Percentiles rank a stretch among this genome's conserved stretches.
Conservation (phyloP, 306 rosid species). For the Cucumis hystrix region DNA sequence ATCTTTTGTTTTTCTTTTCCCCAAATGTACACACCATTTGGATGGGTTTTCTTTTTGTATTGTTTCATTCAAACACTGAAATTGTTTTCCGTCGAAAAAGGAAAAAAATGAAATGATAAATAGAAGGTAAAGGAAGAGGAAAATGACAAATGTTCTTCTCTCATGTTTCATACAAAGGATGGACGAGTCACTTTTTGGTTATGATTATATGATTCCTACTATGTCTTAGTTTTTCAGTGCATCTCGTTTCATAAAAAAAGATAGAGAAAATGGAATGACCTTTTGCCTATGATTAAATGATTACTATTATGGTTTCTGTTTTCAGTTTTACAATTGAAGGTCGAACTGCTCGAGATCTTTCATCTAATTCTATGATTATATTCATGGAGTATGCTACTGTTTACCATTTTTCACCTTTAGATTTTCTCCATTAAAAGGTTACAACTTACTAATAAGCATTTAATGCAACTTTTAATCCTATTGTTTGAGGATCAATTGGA, state of each 20-base stretch:
- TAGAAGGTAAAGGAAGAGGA: too few relatives aligned
- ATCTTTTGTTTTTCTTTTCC: neutral
- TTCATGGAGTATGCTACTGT: slow-evolving; percentile 29
- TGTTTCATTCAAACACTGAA: too few relatives aligned
- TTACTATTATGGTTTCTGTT: neutral
- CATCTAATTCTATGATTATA: slow-evolving; percentile 32
- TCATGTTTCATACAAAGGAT: neutral
- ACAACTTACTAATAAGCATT: neutral
- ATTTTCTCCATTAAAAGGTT: slow-evolving; percentile 12
- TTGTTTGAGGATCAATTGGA: slow-evolving; percentile 32
- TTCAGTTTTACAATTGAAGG: slow-evolving; percentile 4
- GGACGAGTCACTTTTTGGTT: too few relatives aligned
- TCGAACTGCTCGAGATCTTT: slow-evolving; percentile 29
- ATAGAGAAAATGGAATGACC: neutral
- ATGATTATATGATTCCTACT: neutral
- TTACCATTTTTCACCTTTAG: neutral
- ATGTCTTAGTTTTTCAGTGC: neutral
- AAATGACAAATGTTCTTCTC: neutral
- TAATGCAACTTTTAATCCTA: neutral
- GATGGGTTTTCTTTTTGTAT: too few relatives aligned
- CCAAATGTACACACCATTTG: neutral
- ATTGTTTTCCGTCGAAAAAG: too few relatives aligned
- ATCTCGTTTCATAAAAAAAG: neutral
- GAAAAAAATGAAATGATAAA: too few relatives aligned
- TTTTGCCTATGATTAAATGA: neutral